Evolutionary conservation across 352 stramenopile genomes (phyloP).

Genomic region (Hyphochytrium catenoides): DNA sequence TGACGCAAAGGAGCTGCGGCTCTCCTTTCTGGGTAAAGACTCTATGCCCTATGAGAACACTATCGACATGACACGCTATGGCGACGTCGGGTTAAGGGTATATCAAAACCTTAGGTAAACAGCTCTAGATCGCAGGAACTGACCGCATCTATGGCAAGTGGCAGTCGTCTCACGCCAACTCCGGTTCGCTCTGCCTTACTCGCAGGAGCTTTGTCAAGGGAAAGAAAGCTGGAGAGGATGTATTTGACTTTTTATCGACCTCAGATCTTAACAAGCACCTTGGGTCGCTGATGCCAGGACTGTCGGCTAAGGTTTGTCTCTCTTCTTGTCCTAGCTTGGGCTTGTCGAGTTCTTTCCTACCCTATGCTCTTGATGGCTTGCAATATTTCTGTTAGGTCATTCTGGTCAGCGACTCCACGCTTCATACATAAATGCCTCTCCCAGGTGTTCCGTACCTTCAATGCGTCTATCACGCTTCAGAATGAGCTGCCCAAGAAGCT

Average conservation of each 20-base stretch:
- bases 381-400: too few species aligned
- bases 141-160: too few species aligned
- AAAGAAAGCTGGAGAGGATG: slow-evolving; percentile 85
- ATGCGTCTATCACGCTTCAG: slow-evolving; percentile 96
- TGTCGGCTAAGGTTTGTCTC: slow-evolving; percentile 98
- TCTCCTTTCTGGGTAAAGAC: slow-evolving; percentile 99
- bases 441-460: slow-evolving; percentile 99
- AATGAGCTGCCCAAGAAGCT: slow-evolving; percentile 67
- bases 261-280: slow-evolving; percentile 94
- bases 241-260: slow-evolving; percentile 90
- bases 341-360: too few species aligned
- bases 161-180: too few species aligned
- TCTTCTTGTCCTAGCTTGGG: too few species aligned
- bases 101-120: slow-evolving; percentile 92
- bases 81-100: slow-evolving; percentile 63
- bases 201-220: slow-evolving; percentile 84
- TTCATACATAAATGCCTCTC: too few species aligned
- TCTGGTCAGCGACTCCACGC: too few species aligned
- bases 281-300: slow-evolving; percentile 91
- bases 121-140: too few species aligned
- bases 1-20: slow-evolving; percentile 75
- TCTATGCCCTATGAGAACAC: slow-evolving; percentile 99
- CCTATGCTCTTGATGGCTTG: too few species aligned
- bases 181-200: too few species aligned
- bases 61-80: slow-evolving; percentile 77